phyloP scores from a whole-genome alignment of 176 grass and related monocot genomes.

The Thinopyrum elongatum region DNA sequence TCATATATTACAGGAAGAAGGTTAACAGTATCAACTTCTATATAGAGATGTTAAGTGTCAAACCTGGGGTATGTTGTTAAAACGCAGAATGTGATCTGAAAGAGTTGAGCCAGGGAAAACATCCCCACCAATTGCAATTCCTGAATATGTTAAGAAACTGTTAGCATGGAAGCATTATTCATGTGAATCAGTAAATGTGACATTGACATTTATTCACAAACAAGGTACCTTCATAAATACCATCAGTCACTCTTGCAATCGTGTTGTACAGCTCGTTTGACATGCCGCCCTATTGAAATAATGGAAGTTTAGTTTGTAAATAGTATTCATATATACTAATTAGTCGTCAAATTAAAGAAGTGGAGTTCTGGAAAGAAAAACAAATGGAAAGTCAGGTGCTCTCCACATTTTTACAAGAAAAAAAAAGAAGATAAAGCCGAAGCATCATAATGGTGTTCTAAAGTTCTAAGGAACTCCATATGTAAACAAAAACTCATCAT shows the following conservation, averaged over 20 bases:
- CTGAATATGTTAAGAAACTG: constrained; percentile 34
- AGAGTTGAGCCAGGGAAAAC: constrained; percentile 98
- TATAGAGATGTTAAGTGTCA: constrained; percentile 21
- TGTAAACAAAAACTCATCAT: background rate
- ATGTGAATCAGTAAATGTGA: background rate
- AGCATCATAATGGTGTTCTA: background rate
- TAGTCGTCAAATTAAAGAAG: background rate
- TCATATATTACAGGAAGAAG: background rate
- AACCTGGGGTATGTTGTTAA: constrained; percentile 98
- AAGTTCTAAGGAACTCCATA: background rate
- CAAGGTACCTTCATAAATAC: constrained; percentile 96
- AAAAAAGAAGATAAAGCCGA: background rate
- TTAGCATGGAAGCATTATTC: constrained; percentile 3
- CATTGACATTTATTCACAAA: constrained; percentile 11
- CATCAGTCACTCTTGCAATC: constrained; percentile 95
- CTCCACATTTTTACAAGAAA: background rate
- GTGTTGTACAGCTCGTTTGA: constrained; percentile 99
- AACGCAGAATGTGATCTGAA: constrained; percentile 92
- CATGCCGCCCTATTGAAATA: constrained; percentile 83
- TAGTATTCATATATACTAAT: background rate
- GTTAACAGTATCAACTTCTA: background rate
- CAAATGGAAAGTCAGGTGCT: background rate
- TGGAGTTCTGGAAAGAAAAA: constrained; percentile 7
- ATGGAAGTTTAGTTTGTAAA: constrained; percentile 5
- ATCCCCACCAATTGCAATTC: constrained; percentile 99